Evolutionary conservation across 2,329 filamentous ascomycete species (phyloP).

Genomic region (Trichoderma sp.): DNA sequence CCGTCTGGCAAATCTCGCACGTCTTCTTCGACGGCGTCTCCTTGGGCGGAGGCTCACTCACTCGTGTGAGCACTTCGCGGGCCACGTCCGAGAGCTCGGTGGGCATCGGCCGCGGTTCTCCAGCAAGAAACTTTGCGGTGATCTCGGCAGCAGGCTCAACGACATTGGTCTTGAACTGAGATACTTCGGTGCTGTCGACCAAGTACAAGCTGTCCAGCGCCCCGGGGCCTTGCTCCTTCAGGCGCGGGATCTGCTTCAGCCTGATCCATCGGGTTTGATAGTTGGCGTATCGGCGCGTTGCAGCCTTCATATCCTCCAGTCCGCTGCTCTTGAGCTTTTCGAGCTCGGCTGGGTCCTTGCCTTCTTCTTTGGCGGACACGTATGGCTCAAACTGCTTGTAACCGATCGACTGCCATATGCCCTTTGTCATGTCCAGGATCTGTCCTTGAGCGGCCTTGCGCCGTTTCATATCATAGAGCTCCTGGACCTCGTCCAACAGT

Average conservation of each 20-base stretch:
- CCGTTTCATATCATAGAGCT: conserved; percentile 49
- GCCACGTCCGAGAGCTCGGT: conserved; percentile 52
- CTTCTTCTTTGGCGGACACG: conserved; percentile 51
- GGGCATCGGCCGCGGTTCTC: conserved; percentile 56
- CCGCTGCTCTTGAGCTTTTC: conserved; percentile 59
- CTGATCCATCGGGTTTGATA: conserved; percentile 86
- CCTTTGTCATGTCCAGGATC: conserved; percentile 70
- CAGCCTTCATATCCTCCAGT: conserved; percentile 75
- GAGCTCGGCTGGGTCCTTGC: conserved; percentile 44
- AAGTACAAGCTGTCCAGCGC: conserved; percentile 68
- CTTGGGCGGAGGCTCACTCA: conserved; percentile 49
- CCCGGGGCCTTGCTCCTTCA: conserved; percentile 57
- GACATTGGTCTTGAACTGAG: conserved; percentile 65
- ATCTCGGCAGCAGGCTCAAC: conserved; percentile 65
- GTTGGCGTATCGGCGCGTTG: conserved; percentile 85
- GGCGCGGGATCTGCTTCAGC: conserved; percentile 73
- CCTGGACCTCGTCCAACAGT: conserved; percentile 52
- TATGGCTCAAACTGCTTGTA: conserved; percentile 89
- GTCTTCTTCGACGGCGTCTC: conserved; percentile 59
- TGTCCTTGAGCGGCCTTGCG: conserved; percentile 48
- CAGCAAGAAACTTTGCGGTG: conserved; percentile 63
- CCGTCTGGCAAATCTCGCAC: conserved; percentile 74
- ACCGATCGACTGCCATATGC: conserved; percentile 96
- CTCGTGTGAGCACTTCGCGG: conserved; percentile 57
- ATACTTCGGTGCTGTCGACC: conserved; percentile 74